Evolutionary conservation across 2,329 filamentous ascomycete genomes (phyloP), one percentile per base, ranked within the genome.

Genomic region (Colletotrichum melonis): DNA sequence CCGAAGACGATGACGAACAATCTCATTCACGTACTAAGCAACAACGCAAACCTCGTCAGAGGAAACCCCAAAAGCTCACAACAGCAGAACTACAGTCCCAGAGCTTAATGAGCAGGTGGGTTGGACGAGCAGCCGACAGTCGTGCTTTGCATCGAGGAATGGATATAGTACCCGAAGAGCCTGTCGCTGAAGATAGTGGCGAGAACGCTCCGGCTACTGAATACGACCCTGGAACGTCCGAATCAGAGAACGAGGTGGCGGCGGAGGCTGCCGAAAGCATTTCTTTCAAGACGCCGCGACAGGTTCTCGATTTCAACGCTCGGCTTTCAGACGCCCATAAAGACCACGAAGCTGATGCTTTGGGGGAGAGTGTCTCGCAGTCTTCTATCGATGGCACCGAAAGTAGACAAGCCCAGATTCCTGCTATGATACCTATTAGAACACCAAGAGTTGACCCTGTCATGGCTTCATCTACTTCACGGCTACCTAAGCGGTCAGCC

Each of bases 401-500:
- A 3, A 35, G 49, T 5, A 59, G 57, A 46, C 77, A 78, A 55
- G 67, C 75, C 56, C 74, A 63, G 19, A 77, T 80, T 54, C 76
- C 75, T 19, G 64, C 69, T 16, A 57, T 68, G n/a, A 68, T 64
- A 12, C 69, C 69, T 4, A 24, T 72, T 22, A 54, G 57, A 38
- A 30, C 64, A 11, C 57, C 69, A 22, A 26, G 57, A 57, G 49
- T 68, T 62, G 57, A 30, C 14, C 26, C 22, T 49, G 26, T 46
- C 16, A 14, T 26, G 11, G n/a, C 22, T 24, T 22, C 64, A 30
- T 22, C 28, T 22, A 52, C 64, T 24, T 19, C 66, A 24, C 66
- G 60, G 7, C 75, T 77, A 26, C 87, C 88, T 1, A 93, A 90
- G 78, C 88, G 92, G 42, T 84, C 88, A 2, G 88, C 89, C 16